Conservation (phyloP, 2,329 filamentous ascomycete genomes). For the Beauveria australis region DNA sequence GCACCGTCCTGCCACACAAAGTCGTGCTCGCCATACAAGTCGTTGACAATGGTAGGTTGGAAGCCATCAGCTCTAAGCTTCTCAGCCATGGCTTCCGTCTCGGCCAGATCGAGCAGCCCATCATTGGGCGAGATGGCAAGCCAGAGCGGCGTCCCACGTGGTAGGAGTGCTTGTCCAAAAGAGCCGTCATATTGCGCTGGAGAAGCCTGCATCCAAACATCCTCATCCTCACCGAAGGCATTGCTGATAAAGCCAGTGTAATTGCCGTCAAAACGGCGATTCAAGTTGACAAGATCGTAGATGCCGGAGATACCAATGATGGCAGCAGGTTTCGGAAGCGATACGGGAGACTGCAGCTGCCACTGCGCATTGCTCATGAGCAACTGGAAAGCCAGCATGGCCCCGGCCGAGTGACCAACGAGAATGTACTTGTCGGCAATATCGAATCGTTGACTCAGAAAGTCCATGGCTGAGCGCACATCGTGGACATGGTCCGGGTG, state of each 20-base stretch:
- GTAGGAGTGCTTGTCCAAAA: constrained; percentile 31
- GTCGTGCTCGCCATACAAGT: constrained; percentile 53
- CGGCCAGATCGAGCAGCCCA: constrained; percentile 44
- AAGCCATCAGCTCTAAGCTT: constrained; percentile 34
- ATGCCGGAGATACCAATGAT: constrained; percentile 59
- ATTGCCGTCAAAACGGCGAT: constrained; percentile 32
- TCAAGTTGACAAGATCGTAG: constrained; percentile 53
- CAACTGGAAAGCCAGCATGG: constrained; percentile 54
- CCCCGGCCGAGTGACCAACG: constrained; percentile 55
- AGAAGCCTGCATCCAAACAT: constrained; percentile 46
- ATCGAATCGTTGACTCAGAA: constrained; percentile 36
- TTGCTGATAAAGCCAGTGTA: constrained; percentile 51
- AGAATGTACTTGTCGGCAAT: constrained; percentile 45
- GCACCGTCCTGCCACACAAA: constrained; percentile 53
- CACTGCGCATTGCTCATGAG: constrained; percentile 35
- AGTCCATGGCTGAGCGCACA: constrained; percentile 41
- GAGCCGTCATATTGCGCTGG: constrained; percentile 38
- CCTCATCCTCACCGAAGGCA: constrained; percentile 50
- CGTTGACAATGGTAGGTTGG: constrained; percentile 23
- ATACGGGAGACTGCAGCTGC: constrained; percentile 13
- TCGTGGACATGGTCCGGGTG: constrained; percentile 56
- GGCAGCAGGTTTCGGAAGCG: constrained; percentile 36
- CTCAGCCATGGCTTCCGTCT: constrained; percentile 48
- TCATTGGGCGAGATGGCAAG: constrained; percentile 41
- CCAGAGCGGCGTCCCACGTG: constrained; percentile 24